Base-by-base conservation (phyloP, 2,329 filamentous ascomycete genomes). In the Setomelanomma holmii region DNA sequence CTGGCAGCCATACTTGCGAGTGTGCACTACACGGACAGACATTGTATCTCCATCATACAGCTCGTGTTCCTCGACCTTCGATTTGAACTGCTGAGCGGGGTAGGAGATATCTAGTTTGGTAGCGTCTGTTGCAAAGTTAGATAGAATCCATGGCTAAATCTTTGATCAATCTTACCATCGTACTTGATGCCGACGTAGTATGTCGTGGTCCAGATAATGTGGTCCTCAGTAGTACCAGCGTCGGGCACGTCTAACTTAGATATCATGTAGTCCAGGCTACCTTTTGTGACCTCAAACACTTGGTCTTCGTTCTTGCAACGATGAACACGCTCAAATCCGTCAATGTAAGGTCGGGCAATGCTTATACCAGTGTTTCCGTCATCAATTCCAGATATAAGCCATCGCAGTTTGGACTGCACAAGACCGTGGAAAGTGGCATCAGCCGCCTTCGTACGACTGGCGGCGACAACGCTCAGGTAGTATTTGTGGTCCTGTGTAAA, bases 401-500 rank as follows among this genome's bases (percentile, higher is more conserved):
- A 83, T 62, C 95, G 87, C 36, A 98, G 86, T 75, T 96, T 97
- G 14, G 95, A 97, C 75, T 98, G 91, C 4, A 99, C 91, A 45
- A 93, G 86, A 34, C 95, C 95, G 16, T 90, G 91, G 91, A 93
- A 98, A 2, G 88, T 84, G 48, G 91, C 88, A 68, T 96, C 90
- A 1, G 89, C 86, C 63, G 96, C 91, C 70, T 93, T 92, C 24
- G 87, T 89, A 54, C 85, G 89, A 73, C 91, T 93, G 1, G 91
- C 88, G 14, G 91, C 86, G 42, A 93, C 89, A 50, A 99, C 88
- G 45, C 89, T 91, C 47, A 99, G 86, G 73, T 98, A 99, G 74
- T 98, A 97, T 74, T 96, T 96, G 80, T 96, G 96, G 59, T 89
- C 92, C 34, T 86, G 76, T 0, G 93, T 96, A 77, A 99, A 99